Evolutionary conservation across 306 rosid species (phyloP), one percentile per base, ranked within the genome.

Genomic region (Castanospermum australe): DNA sequence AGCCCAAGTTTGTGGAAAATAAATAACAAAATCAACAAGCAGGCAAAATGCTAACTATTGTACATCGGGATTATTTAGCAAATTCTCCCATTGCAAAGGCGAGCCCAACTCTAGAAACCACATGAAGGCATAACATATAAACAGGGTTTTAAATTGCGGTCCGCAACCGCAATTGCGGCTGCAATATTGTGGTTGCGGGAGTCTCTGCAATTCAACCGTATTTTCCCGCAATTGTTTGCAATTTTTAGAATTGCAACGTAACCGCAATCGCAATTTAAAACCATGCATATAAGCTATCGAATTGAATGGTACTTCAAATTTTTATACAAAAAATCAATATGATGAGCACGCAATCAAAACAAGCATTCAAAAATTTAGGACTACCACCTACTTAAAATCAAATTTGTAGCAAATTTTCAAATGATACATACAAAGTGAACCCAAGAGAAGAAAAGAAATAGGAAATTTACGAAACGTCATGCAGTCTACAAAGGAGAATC

Each of bases 221-320:
- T n/a, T n/a, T n/a, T n/a, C n/a, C n/a, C n/a, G n/a, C n/a, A n/a
- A n/a, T n/a, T n/a, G n/a, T n/a, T n/a, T n/a, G n/a, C n/a, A n/a
- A n/a, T n/a, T n/a, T n/a, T n/a, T n/a, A n/a, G n/a, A n/a, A n/a
- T n/a, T n/a, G n/a, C n/a, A n/a, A n/a, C n/a, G n/a, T n/a, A n/a
- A n/a, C n/a, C n/a, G n/a, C n/a, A n/a, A n/a, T n/a, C n/a, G n/a
- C n/a, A n/a, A n/a, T n/a, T n/a, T n/a, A n/a, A n/a, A n/a, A n/a
- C n/a, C n/a, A n/a, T n/a, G n/a, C n/a, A n/a, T n/a, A 73, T 50
- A 76, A 83, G 38, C 42, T 42, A 17, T 44, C 71, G 77, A 67
- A 63, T 48, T 63, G 9, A 38, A 33, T 55, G 75, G 33, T 25
- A 44, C 30, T 55, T 52, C 61, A 81, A 24, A 39, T 39, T 65